These are phyloP conservation scores for Paramecium primaurelia DNA, from an alignment of 73 alveolate genomes.

Conservation along the genomic window DNA sequence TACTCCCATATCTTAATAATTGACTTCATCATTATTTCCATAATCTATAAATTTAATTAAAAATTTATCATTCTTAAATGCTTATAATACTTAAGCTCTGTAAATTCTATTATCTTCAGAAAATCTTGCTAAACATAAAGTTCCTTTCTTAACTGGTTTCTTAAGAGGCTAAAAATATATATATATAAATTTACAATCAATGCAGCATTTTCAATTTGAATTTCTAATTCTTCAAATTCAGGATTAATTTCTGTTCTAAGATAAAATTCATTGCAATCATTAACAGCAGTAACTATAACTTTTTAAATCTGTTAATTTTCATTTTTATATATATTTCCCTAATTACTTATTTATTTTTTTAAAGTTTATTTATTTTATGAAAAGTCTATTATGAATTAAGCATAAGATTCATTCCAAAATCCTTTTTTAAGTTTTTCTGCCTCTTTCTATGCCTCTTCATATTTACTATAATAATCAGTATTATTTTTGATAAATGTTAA, in stretches of 20 bases:
- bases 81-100: neutral
- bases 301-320: neutral
- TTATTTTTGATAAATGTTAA: neutral
- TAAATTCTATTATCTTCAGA: neutral
- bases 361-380: neutral
- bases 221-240: neutral
- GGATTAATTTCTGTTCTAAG: neutral
- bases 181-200: neutral
- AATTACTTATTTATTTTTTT: neutral
- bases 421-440: neutral
- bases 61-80: neutral
- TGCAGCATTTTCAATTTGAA: neutral
- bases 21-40: constrained; percentile 33
- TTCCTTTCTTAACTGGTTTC: constrained; percentile 39
- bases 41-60: constrained; percentile 19
- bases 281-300: neutral
- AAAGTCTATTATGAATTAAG: neutral
- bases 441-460: neutral
- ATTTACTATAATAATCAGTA: neutral
- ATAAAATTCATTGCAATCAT: constrained; percentile 39
- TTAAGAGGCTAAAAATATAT: neutral
- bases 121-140: constrained; percentile 34
- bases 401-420: constrained; percentile 9
- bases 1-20: constrained; percentile 1
- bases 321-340: neutral